These are phyloP conservation scores for Coemansia sp. DNA, from an alignment of 192 early-diverging fungal genomes.

Conservation along the genomic window DNA sequence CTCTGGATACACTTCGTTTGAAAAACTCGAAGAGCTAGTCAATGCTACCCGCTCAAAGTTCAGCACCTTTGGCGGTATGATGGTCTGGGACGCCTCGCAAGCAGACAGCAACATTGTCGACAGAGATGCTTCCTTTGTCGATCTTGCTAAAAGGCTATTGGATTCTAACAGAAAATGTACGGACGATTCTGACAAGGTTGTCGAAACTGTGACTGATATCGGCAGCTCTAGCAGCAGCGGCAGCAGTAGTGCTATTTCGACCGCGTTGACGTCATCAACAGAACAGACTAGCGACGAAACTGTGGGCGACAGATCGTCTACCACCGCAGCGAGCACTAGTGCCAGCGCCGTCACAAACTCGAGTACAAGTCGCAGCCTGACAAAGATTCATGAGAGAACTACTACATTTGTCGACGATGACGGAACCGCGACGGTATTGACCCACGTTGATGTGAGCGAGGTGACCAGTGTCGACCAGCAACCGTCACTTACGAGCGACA, in stretches of 20 bases:
- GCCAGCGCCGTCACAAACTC: background rate
- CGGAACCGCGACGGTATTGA: conserved; percentile 11
- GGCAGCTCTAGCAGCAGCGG: background rate
- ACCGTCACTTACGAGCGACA: background rate
- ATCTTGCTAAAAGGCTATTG: conserved; percentile 25
- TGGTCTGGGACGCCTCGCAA: conserved; percentile 75
- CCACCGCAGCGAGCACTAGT: background rate
- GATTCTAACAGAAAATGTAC: conserved; percentile 35
- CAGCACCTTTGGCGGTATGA: conserved; percentile 64
- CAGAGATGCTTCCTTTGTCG: conserved; percentile 19
- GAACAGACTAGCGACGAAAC: background rate
- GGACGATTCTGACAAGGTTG: conserved; percentile 20
- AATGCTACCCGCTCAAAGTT: conserved; percentile 53
- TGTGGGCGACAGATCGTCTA: background rate
- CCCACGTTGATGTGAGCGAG: conserved; percentile 19
- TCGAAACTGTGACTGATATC: background rate
- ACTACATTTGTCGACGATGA: conserved; percentile 8
- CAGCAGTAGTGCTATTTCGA: background rate
- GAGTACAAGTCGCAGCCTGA: background rate
- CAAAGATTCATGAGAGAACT: conserved; percentile 6
- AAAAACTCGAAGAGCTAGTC: conserved; percentile 53
- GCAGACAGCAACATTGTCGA: conserved; percentile 50
- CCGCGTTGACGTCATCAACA: background rate
- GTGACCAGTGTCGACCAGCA: conserved; percentile 8
- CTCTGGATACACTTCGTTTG: conserved; percentile 57